Evolutionary conservation across 768 basidiomycete genomes (phyloP).

Genomic region (Leccinum subgranulosum): DNA sequence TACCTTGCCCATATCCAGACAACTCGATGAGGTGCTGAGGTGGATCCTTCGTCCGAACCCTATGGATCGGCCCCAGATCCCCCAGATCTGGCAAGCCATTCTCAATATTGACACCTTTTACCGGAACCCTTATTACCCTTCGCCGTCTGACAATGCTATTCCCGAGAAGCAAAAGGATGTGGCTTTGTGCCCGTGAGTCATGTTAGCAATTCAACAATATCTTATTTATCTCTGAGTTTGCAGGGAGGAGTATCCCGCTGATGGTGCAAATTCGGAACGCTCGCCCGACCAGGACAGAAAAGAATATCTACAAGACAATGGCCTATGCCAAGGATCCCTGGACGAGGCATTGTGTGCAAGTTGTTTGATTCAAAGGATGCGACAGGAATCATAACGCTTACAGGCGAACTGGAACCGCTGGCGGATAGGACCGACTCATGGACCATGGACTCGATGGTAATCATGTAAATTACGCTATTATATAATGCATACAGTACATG

Average conservation of each 20-base stretch:
- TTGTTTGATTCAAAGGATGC: neutral
- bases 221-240: neutral
- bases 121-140: neutral
- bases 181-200: neutral
- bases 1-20: constrained; percentile 13
- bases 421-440: neutral
- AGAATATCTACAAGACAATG: neutral
- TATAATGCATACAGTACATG: too few relatives aligned
- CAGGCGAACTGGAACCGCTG: neutral
- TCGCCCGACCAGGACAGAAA: neutral
- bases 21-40: constrained; percentile 13
- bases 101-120: constrained; percentile 17
- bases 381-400: neutral
- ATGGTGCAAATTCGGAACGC: neutral
- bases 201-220: too few relatives aligned
- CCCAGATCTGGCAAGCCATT: constrained; percentile 16
- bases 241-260: neutral
- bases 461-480: neutral
- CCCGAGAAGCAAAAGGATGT: neutral
- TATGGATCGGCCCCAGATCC: constrained; percentile 13
- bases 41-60: constrained; percentile 17
- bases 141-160: neutral
- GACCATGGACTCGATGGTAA: neutral
- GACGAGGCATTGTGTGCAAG: neutral
- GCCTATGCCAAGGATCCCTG: neutral